Conservation (phyloP, 2,329 filamentous ascomycete genomes). For the Emergomyces africanus region DNA sequence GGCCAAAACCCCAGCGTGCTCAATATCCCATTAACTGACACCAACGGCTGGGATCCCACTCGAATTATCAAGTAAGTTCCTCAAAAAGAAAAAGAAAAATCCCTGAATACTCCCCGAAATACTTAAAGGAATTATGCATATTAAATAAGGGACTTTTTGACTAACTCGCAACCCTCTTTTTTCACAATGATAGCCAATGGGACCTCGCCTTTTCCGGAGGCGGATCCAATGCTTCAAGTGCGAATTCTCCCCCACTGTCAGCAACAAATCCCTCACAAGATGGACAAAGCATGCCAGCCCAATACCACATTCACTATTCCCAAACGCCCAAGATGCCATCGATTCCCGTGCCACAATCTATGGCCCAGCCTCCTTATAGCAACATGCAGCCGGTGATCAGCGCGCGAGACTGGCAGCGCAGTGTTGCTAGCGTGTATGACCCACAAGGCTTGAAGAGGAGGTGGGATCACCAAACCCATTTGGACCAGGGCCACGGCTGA, state of each 20-base stretch:
- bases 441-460: slow-evolving; percentile 33
- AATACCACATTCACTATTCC: slow-evolving; percentile 2
- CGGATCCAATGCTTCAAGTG: slow-evolving; percentile 27
- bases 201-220: slow-evolving; percentile 82
- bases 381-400: slow-evolving; percentile 22
- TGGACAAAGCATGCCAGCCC: slow-evolving; percentile 11
- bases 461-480: slow-evolving; percentile 20
- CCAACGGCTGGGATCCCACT: slow-evolving; percentile 70
- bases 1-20: slow-evolving; percentile 37
- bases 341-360: slow-evolving; percentile 21
- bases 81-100: neutral
- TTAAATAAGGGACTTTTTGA: neutral
- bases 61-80: slow-evolving; percentile 75
- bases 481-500: neutral
- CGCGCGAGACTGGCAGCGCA: slow-evolving; percentile 36
- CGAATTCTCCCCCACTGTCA: slow-evolving; percentile 31
- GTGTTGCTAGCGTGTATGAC: slow-evolving; percentile 36
- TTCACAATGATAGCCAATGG: slow-evolving; percentile 57
- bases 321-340: slow-evolving; percentile 9
- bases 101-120: neutral
- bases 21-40: slow-evolving; percentile 47
- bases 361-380: slow-evolving; percentile 22
- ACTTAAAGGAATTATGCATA: neutral
- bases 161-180: neutral
- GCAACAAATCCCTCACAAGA: slow-evolving; percentile 18